Evolutionary conservation across 495 filamentous ascomycete species (phyloP), one percentile per base, ranked within the genome.

Genomic region (Aspergillus biplanus): DNA sequence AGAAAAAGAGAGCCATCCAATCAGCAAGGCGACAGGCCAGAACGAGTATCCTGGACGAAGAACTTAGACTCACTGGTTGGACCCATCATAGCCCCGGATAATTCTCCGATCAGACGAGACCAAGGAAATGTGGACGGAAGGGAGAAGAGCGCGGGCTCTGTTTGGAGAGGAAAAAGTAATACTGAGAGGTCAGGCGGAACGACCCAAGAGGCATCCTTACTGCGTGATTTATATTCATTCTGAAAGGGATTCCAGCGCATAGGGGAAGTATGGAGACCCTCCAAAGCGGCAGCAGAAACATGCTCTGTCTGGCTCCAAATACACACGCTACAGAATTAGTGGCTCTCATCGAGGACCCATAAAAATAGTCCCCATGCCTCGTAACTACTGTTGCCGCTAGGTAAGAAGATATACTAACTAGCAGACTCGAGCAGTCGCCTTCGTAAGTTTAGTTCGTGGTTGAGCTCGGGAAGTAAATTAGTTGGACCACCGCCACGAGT

Each of bases 281-380:
- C 21, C 16, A 44, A 13, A 47, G 60, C 60, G 60, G 52, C 60
- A 62, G 35, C n/a, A 47, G 60, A 62, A 62, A 62, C 60, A 37
- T 15, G 32, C 33, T n/a, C 6, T 33, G 47, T 52, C 37, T 33
- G 48, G 58, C 34, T 35, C 58, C 7, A 54, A 35, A 52, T 56
- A 49, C 7, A 32, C 61, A 50, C 44, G 42, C 53, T 52, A 42
- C 61, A 49, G 42, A 49, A 50, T 35, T 39, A 57, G 61, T 63
- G 53, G 53, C 54, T 50, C 21, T 27, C 21, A 27, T 27, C 21
- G 2, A 27, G 21, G 21, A 27, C 21, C 21, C 21, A 27, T 27
- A 27, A 27, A 27, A 27, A 27, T 27, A 27, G 21, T 27, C 21
- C 21, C 21, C 21, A 27, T 27, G 21, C 1, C 21, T 27, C 21